Percentiles rank a stretch among this genome's conserved stretches.
Conservation (phyloP, 257 asterid genomes). For the Solanum ahanhuiri region DNA sequence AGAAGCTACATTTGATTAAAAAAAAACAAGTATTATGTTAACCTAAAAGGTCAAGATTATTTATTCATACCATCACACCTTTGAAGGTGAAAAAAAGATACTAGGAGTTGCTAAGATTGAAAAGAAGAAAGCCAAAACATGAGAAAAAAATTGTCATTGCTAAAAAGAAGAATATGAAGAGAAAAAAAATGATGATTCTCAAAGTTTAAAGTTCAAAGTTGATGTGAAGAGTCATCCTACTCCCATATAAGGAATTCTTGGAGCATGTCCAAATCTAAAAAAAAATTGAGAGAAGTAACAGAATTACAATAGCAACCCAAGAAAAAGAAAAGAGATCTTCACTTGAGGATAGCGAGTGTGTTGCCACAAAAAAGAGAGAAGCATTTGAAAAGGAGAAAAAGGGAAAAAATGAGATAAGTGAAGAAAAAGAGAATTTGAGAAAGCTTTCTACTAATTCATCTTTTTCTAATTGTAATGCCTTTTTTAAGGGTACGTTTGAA, state of each 20-base stretch:
- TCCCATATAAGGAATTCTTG: not conserved
- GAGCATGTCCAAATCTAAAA: not conserved
- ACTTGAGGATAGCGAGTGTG: not conserved
- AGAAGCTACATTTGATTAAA: not conserved
- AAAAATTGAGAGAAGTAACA: not conserved
- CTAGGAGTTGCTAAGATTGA: not conserved
- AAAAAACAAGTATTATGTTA: not conserved
- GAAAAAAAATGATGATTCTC: not conserved
- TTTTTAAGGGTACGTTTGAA: not conserved
- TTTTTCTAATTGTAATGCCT: not conserved
- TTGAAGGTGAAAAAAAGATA: not conserved
- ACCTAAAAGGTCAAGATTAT: not conserved
- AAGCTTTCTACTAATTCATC: not conserved
- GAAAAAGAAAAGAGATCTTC: not conserved
- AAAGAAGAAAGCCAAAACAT: not conserved
- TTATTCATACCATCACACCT: not conserved
- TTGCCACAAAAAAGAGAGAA: not conserved
- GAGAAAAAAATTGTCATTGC: not conserved
- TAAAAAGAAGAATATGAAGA: not conserved
- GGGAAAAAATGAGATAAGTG: not conserved
- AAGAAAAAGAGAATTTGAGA: not conserved
- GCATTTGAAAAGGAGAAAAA: not conserved
- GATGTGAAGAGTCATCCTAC: not conserved
- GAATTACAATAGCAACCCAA: not conserved
- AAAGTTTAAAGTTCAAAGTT: not conserved